A percentile compares a stretch with the other conserved stretches of the same genome.
Conservation (phyloP, 2,329 filamentous ascomycete species). For the Sclerotinia sclerotiorum region DNA sequence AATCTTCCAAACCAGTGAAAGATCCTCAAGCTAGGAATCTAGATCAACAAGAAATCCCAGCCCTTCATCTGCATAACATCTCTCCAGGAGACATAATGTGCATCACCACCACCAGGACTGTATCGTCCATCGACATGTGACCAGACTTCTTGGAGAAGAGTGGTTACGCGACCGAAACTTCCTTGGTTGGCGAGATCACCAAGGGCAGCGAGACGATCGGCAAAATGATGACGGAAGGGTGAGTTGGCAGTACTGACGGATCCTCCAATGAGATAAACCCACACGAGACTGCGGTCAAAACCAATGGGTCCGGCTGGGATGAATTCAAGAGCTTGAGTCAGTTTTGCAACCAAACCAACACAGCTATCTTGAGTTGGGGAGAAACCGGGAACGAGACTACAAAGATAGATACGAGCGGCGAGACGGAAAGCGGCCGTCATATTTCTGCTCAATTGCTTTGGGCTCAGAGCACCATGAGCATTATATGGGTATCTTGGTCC, state of each 20-base stretch:
- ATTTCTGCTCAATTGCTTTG: slow-evolving; percentile 81
- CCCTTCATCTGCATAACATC: slow-evolving; percentile 88
- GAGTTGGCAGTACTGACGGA: slow-evolving; percentile 72
- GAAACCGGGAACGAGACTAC: slow-evolving; percentile 88
- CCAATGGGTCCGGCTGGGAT: slow-evolving; percentile 80
- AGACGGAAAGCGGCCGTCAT: slow-evolving; percentile 89
- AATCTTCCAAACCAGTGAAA: slow-evolving; percentile 30
- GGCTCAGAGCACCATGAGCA: slow-evolving; percentile 71
- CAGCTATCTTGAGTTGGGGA: slow-evolving; percentile 72
- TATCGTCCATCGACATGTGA: slow-evolving; percentile 60
- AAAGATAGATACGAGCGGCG: slow-evolving; percentile 94
- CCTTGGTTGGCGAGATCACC: slow-evolving; percentile 78
- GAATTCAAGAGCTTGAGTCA: slow-evolving; percentile 72
- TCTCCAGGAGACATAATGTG: slow-evolving; percentile 85
- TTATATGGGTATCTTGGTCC: slow-evolving; percentile 62
- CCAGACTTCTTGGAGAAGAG: slow-evolving; percentile 83
- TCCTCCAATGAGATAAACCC: slow-evolving; percentile 89
- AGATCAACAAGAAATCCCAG: slow-evolving; percentile 93
- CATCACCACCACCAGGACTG: slow-evolving; percentile 42
- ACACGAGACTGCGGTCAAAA: slow-evolving; percentile 87
- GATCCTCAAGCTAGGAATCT: slow-evolving; percentile 36
- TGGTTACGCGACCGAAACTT: slow-evolving; percentile 80
- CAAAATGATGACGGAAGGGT: slow-evolving; percentile 74
- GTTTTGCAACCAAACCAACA: slow-evolving; percentile 72
- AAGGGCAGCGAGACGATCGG: slow-evolving; percentile 70